phyloP scores from a whole-genome alignment of 2,329 filamentous ascomycete genomes.

The Zasmidium cellare region DNA sequence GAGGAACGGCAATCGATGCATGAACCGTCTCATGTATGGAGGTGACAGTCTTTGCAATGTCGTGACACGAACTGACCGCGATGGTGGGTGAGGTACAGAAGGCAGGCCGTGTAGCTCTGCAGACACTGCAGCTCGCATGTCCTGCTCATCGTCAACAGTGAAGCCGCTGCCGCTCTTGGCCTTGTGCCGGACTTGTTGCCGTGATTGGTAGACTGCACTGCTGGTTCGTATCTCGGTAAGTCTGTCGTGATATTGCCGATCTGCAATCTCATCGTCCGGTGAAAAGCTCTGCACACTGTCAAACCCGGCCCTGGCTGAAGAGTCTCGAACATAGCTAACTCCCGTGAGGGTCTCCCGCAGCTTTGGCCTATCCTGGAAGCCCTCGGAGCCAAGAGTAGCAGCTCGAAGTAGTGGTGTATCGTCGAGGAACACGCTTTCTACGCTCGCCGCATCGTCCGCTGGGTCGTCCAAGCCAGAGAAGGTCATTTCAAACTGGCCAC shows the following conservation, averaged over 20 bases:
- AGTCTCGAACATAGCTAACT: conserved; percentile 39
- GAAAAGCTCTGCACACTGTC: conserved; percentile 45
- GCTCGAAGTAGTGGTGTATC: conserved; percentile 50
- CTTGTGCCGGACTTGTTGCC: conserved; percentile 30
- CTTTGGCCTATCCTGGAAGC: conserved; percentile 22
- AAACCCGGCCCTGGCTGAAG: conserved; percentile 39
- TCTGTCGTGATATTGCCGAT: conserved; percentile 44
- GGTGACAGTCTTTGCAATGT: conserved; percentile 47
- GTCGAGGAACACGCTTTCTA: conserved; percentile 41
- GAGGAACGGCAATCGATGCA: conserved; percentile 53
- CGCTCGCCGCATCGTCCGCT: conserved; percentile 39
- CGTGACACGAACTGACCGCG: conserved; percentile 49
- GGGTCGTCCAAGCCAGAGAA: conserved; percentile 42
- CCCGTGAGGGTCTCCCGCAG: conserved; percentile 40
- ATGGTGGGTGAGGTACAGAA: conserved; percentile 53
- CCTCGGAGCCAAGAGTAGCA: conserved; percentile 37
- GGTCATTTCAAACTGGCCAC: conserved; percentile 52
- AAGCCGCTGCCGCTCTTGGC: conserved; percentile 34
- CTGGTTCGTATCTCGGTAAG: conserved; percentile 43
- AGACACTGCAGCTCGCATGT: conserved; percentile 53
- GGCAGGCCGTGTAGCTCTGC: conserved; percentile 49
- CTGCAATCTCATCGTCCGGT: conserved; percentile 47
- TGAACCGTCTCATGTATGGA: conserved; percentile 43
- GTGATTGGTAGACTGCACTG: conserved; percentile 40
- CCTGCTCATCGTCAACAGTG: conserved; percentile 42